phyloP scores from a whole-genome alignment of 208 protist species.

The Acanthamoeba lenticulata region DNA sequence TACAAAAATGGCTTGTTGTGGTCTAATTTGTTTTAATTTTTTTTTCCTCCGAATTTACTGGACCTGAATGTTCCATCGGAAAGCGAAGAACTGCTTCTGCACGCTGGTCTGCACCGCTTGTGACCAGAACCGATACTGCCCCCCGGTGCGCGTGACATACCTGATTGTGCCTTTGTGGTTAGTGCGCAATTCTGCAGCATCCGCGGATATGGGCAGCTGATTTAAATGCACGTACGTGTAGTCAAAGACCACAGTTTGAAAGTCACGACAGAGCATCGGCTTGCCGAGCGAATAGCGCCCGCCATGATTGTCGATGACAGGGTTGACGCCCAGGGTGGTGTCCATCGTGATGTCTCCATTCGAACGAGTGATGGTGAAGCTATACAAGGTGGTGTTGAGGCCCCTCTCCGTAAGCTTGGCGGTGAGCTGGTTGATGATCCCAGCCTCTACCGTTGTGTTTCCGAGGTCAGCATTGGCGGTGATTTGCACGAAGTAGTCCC shows the following conservation, averaged over 20 bases:
- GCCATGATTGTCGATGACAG: neutral
- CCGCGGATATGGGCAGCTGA: neutral
- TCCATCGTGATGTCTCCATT: constrained; percentile 17
- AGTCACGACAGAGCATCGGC: neutral
- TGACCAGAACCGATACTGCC: neutral
- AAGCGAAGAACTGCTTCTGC: constrained; percentile 11
- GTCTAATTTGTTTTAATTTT: neutral
- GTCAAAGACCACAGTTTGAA: neutral
- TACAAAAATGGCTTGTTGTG: too few species aligned
- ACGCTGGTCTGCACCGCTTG: neutral
- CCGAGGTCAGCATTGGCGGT: neutral
- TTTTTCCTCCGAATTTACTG: neutral
- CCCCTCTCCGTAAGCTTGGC: neutral
- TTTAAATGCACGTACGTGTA: neutral
- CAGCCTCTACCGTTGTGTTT: neutral
- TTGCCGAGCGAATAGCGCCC: neutral
- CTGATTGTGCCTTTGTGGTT: too few species aligned
- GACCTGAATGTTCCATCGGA: neutral
- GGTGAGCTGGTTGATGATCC: neutral
- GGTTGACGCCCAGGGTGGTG: neutral
- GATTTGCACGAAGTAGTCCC: neutral
- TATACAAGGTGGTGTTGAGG: neutral
- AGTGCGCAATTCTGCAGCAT: too few species aligned
- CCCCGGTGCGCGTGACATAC: neutral
- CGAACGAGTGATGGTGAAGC: neutral